Percentiles rank a stretch among this genome's conserved stretches.
phyloP scores from a whole-genome alignment of 108 stramenopile species.

The Cyclotella choctawhatcheeana region DNA sequence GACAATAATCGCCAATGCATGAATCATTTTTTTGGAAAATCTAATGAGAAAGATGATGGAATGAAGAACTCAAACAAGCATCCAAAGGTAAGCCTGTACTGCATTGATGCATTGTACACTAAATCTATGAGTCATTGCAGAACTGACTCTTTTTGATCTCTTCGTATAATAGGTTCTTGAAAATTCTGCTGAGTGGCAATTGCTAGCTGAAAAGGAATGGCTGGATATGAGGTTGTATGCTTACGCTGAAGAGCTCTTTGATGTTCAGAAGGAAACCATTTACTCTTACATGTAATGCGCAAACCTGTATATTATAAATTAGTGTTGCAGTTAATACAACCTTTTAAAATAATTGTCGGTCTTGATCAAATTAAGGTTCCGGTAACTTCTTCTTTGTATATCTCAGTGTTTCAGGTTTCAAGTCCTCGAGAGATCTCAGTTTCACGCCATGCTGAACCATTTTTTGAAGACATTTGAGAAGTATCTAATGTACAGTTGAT shows the following conservation, averaged over 20 bases:
- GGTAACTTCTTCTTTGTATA: too few species aligned
- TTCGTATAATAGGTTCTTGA: conserved; percentile 20
- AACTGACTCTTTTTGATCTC: not conserved
- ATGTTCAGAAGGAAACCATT: conserved; percentile 48
- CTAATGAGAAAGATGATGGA: conserved; percentile 5
- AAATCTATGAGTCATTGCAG: too few species aligned
- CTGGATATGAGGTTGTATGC: conserved; percentile 48
- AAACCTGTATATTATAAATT: too few species aligned
- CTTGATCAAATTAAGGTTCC: too few species aligned
- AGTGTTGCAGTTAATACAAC: too few species aligned
- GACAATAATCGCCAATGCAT: conserved; percentile 21
- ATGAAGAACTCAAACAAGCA: conserved; percentile 37
- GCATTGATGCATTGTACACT: too few species aligned
- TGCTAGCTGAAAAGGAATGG: conserved; percentile 34
- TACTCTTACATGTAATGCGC: conserved; percentile 18
- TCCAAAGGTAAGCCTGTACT: conserved; percentile 15
- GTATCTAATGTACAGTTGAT: too few species aligned
- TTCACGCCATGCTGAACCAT: too few species aligned
- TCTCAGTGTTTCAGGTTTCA: too few species aligned
- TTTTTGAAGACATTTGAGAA: too few species aligned
- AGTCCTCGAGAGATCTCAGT: too few species aligned
- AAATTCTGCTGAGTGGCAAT: conserved; percentile 31
- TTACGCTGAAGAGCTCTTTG: conserved; percentile 42
- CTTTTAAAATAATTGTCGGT: too few species aligned
- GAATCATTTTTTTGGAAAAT: conserved; percentile 34